phyloP scores from a whole-genome alignment of 2,329 filamentous ascomycete genomes.

The Zymoseptoria pseudotritici region DNA sequence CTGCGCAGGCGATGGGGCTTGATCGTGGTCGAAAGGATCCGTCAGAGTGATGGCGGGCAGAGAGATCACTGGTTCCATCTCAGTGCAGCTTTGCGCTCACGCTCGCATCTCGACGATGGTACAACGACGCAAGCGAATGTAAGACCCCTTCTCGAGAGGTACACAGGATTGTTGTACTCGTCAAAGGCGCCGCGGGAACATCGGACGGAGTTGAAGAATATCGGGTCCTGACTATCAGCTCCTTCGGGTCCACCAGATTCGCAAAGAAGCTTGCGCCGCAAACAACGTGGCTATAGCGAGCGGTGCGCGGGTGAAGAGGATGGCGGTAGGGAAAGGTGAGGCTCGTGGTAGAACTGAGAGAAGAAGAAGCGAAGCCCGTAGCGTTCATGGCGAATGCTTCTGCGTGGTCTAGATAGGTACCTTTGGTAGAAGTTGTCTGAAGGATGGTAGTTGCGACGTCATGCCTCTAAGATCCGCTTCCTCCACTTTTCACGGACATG shows the following conservation, averaged over 20 bases:
- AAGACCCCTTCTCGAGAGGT: neutral
- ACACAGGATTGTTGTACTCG: neutral
- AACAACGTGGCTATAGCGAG: neutral
- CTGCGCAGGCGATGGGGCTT: constrained; percentile 23
- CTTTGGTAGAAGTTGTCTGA: neutral
- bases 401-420: neutral
- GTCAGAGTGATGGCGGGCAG: constrained; percentile 40
- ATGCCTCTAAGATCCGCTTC: neutral
- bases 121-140: neutral
- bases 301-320: neutral
- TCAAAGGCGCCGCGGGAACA: neutral
- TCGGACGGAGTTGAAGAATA: neutral
- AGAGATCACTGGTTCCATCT: neutral
- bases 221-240: neutral
- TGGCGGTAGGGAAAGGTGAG: neutral
- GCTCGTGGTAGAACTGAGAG: neutral
- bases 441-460: neutral
- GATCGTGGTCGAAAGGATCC: constrained; percentile 33
- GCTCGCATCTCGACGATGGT: neutral
- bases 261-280: neutral
- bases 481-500: neutral
- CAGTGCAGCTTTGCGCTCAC: neutral
- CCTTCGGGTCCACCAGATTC: neutral
- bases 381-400: neutral
- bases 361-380: neutral